These are phyloP conservation scores for Pseudopyrenochaeta lycopersici DNA, from an alignment of 2,329 filamentous ascomycete genomes.

Conservation along the genomic window DNA sequence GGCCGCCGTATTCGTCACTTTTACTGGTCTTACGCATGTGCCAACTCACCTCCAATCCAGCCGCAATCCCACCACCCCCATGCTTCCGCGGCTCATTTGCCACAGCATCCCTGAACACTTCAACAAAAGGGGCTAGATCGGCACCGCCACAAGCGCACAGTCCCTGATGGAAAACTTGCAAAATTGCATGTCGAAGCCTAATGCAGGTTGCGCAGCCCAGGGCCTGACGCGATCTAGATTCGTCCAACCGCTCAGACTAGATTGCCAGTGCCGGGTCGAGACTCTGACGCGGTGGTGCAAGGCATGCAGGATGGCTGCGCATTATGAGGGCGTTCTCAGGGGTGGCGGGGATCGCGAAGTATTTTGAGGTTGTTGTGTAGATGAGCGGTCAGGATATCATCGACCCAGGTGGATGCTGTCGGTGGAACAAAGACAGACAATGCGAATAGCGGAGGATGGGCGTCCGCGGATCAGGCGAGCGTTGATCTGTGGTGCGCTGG, in stretches of 20 bases:
- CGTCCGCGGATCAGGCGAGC: background rate
- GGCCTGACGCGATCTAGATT: background rate
- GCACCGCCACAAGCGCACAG: constrained; percentile 14
- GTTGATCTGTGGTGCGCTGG: background rate
- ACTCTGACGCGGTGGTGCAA: constrained; percentile 6
- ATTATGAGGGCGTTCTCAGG: background rate
- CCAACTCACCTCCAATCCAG: too few relatives aligned
- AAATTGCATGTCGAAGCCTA: constrained; percentile 16
- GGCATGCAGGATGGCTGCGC: background rate
- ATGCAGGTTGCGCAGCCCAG: constrained; percentile 1
- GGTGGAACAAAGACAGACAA: background rate
- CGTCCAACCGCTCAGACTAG: background rate
- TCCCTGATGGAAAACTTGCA: constrained; percentile 24
- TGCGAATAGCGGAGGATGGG: background rate
- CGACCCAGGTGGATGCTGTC: background rate
- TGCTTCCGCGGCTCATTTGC: too few relatives aligned
- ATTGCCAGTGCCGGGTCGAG: constrained; percentile 2
- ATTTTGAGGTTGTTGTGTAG: background rate
- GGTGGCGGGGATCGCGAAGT: background rate
- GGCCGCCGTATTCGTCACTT: too few relatives aligned
- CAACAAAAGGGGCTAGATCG: background rate
- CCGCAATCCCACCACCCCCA: too few relatives aligned
- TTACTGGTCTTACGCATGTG: too few relatives aligned
- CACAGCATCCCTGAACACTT: background rate
- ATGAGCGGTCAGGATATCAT: background rate